A percentile compares a stretch with the other conserved stretches of the same genome.
These are phyloP conservation scores for Paraphoma sp. DNA, from an alignment of 2,329 filamentous ascomycete genomes.

Conservation along the genomic window DNA sequence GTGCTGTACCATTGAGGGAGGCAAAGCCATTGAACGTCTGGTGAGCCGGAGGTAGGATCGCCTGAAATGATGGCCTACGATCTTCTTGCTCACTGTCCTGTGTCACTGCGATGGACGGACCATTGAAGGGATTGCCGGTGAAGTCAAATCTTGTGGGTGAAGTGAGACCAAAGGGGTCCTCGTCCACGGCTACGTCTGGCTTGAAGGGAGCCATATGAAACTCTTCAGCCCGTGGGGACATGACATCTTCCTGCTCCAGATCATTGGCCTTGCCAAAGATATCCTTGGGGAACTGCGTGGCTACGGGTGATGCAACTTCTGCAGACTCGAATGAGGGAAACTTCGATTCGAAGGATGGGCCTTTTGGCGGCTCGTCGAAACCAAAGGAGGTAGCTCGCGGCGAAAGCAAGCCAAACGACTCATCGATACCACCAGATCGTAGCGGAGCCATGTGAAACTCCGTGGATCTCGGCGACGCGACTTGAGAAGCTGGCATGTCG, in stretches of 20 bases:
- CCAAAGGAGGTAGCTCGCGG: constrained; percentile 27
- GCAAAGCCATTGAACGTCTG: constrained; percentile 43
- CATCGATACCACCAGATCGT: constrained; percentile 10
- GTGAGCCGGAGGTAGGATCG: constrained; percentile 43
- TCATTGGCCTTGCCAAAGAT: constrained; percentile 32
- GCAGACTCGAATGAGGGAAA: constrained; percentile 10
- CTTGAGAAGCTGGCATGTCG: constrained; percentile 16
- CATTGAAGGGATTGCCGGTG: constrained; percentile 35
- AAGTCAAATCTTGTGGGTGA: constrained; percentile 53
- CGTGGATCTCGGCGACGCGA: constrained; percentile 33
- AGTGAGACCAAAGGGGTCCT: constrained; percentile 47
- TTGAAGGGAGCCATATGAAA: constrained; percentile 49
- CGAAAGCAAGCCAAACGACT: constrained; percentile 26
- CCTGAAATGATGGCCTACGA: constrained; percentile 45
- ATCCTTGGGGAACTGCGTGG: constrained; percentile 45
- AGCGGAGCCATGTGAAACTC: constrained; percentile 26
- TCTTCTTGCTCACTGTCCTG: constrained; percentile 28
- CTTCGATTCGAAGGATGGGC: not conserved
- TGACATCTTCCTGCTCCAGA: constrained; percentile 45
- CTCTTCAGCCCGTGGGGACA: constrained; percentile 42
- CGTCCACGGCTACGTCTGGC: constrained; percentile 36
- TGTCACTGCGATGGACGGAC: constrained; percentile 19
- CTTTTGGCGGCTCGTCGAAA: constrained; percentile 4
- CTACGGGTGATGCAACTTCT: constrained; percentile 47
- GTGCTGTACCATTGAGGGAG: constrained; percentile 44